These are phyloP conservation scores for Scleroderma bovista DNA, from an alignment of 768 basidiomycete species.

Conservation along the genomic window DNA sequence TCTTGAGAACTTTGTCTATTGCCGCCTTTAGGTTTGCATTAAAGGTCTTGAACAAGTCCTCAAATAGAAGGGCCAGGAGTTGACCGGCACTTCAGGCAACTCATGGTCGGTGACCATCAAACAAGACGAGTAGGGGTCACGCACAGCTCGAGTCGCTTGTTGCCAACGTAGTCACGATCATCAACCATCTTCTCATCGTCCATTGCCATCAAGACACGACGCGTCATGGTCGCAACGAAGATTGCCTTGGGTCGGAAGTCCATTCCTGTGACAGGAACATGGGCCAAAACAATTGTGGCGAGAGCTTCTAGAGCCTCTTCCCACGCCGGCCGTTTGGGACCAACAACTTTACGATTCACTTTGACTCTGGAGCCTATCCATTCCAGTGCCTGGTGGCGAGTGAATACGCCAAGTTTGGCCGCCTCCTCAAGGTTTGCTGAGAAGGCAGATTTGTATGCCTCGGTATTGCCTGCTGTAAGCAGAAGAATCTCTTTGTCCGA, in stretches of 20 bases:
- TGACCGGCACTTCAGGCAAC: slow-evolving; percentile 75
- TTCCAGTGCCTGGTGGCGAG: slow-evolving; percentile 89
- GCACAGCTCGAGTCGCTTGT: slow-evolving; percentile 96
- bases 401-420: slow-evolving; percentile 85
- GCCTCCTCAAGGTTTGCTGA: slow-evolving; percentile 92
- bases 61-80: slow-evolving; percentile 89
- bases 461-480: slow-evolving; percentile 87
- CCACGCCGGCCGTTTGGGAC: slow-evolving; percentile 80
- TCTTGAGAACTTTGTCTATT: slow-evolving; percentile 97
- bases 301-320: slow-evolving; percentile 95
- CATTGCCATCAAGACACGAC: slow-evolving; percentile 94
- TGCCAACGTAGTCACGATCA: slow-evolving; percentile 98
- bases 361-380: slow-evolving; percentile 94
- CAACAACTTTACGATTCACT: slow-evolving; percentile 72
- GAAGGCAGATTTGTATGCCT: slow-evolving; percentile 81
- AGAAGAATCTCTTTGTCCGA: slow-evolving; percentile 98
- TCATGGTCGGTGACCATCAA: slow-evolving; percentile 7
- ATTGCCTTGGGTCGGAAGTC: slow-evolving; percentile 94
- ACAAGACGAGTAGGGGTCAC: slow-evolving; percentile 25
- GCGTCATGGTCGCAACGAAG: slow-evolving; percentile 96
- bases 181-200: slow-evolving; percentile 96
- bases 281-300: slow-evolving; percentile 95
- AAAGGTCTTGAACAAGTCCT: slow-evolving; percentile 98
- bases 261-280: slow-evolving; percentile 85
- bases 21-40: slow-evolving; percentile 91